Conservation (phyloP, 2,329 filamentous ascomycete species). For the Proliferodiscus dingleyae region DNA sequence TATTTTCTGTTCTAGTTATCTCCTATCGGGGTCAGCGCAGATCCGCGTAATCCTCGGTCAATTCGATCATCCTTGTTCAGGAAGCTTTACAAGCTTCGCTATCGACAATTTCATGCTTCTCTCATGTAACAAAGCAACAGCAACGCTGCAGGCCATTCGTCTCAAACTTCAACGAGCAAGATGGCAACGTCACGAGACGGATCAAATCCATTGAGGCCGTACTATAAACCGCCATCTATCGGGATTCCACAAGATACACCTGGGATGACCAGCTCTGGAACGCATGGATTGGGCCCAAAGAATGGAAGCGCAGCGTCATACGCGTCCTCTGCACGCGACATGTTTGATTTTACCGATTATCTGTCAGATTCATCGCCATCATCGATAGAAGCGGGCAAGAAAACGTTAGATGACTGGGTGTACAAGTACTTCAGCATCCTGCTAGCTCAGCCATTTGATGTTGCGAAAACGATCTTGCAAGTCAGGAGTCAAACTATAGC, state of each 20-base stretch:
- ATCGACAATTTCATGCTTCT: slow-evolving; percentile 12
- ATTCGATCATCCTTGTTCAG: slow-evolving; percentile 13
- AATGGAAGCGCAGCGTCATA: slow-evolving; percentile 44
- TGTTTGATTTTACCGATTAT: slow-evolving; percentile 89
- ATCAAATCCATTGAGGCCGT: slow-evolving; percentile 55
- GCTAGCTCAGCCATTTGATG: slow-evolving; percentile 93
- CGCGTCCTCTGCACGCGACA: slow-evolving; percentile 68
- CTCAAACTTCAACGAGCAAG: slow-evolving; percentile 16
- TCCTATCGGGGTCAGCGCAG: neutral
- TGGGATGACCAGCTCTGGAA: slow-evolving; percentile 31
- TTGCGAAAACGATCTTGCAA: slow-evolving; percentile 90
- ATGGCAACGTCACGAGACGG: slow-evolving; percentile 46
- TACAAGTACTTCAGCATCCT: slow-evolving; percentile 90
- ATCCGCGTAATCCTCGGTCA: neutral
- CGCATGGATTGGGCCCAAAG: slow-evolving; percentile 28
- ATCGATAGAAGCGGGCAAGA: slow-evolving; percentile 67
- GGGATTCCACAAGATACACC: slow-evolving; percentile 46
- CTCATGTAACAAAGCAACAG: slow-evolving; percentile 5
- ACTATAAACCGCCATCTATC: slow-evolving; percentile 61
- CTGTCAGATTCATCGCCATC: slow-evolving; percentile 72
- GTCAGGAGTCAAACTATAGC: slow-evolving; percentile 50
- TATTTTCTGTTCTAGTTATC: neutral
- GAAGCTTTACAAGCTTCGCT: slow-evolving; percentile 11
- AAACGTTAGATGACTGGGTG: slow-evolving; percentile 75
- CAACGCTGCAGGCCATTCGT: neutral